Conservation (phyloP, 768 basidiomycete genomes). For the Flagelloscypha sp. region DNA sequence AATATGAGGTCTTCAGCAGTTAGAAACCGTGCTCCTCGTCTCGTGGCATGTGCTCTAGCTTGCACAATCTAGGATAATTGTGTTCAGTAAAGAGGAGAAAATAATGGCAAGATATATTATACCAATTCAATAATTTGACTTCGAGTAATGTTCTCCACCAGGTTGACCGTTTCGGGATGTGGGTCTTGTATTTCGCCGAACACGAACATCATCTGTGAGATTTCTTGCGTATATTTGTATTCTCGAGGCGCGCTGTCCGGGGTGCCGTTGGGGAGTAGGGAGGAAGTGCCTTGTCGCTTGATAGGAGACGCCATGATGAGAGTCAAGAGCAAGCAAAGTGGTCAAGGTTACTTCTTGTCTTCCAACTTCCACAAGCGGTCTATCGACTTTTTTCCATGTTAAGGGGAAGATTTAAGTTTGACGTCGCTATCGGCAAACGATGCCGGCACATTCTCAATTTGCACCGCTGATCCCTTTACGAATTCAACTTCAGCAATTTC, state of each 20-base stretch:
- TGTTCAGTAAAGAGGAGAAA: background rate
- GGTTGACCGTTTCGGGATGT: constrained; percentile 75
- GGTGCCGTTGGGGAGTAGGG: no score
- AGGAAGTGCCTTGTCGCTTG: no score
- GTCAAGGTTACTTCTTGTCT: no score
- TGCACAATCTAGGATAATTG: constrained; percentile 69
- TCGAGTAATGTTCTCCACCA: constrained; percentile 93
- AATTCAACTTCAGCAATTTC: no score
- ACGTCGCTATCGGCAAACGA: no score
- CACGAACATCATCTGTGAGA: constrained; percentile 98
- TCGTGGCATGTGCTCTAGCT: constrained; percentile 74
- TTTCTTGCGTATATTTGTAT: constrained; percentile 88
- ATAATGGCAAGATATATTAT: constrained; percentile 13
- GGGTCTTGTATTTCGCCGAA: constrained; percentile 95
- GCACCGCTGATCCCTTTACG: no score
- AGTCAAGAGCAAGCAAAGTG: no score
- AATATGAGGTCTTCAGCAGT: constrained; percentile 95
- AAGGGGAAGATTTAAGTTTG: no score
- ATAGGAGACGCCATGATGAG: no score
- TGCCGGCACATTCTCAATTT: no score
- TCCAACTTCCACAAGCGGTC: no score
- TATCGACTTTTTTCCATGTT: no score
- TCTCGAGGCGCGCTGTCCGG: constrained; percentile 43
- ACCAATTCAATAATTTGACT: constrained; percentile 89
- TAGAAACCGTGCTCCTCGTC: constrained; percentile 78